Conservation (phyloP, 202 grass and related monocot species). For the Saccharum hybrid region DNA sequence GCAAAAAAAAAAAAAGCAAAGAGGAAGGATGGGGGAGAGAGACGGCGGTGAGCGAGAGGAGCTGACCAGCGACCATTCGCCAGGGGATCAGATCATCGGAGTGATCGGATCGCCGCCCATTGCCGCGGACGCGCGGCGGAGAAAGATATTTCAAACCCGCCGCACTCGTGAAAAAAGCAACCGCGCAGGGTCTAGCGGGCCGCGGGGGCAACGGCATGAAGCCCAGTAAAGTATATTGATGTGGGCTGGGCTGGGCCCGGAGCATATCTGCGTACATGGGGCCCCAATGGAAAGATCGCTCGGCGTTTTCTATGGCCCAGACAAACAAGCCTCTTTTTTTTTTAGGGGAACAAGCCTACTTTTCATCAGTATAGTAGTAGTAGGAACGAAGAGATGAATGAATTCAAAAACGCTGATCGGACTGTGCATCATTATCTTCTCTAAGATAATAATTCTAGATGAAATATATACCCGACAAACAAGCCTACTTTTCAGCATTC, state of each 20-base stretch:
- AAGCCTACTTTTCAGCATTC: background rate
- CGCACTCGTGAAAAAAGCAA: no score
- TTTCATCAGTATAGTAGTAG: no score
- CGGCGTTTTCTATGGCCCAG: background rate
- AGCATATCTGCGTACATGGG: background rate
- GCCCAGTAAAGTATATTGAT: background rate
- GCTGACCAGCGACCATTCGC: background rate
- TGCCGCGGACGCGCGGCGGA: background rate
- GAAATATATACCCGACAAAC: background rate
- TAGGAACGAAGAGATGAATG: no score
- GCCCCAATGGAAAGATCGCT: background rate
- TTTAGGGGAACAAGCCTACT: no score
- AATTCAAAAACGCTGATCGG: no score
- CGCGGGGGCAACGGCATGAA: no score
- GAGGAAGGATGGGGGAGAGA: background rate
- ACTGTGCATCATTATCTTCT: background rate
- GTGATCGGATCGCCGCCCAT: background rate
- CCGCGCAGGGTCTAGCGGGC: no score
- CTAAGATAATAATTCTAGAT: background rate
- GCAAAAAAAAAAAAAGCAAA: no score
- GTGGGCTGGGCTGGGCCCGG: background rate
- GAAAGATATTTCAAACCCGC: background rate
- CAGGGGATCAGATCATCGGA: background rate
- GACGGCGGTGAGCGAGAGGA: background rate
- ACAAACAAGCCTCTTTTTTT: no score